Evolutionary conservation across 1,139 yeast genomes (phyloP).

Genomic region (Suhomyces coccinellae): DNA sequence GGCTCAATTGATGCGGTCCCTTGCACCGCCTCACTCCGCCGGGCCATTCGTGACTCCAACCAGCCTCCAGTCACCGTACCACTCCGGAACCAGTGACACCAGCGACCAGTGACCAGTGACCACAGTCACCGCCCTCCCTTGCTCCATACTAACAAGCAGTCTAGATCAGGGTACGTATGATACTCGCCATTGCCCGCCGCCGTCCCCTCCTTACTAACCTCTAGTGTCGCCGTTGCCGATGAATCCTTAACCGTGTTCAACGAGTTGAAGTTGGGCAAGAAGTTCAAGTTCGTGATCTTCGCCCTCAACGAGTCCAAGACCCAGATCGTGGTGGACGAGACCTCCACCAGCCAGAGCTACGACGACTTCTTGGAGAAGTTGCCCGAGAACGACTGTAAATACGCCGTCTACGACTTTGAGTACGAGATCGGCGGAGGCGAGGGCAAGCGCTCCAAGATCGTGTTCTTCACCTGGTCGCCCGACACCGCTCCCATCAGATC

Average conservation of each 20-base stretch:
- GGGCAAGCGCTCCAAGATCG: slow-evolving; percentile 94
- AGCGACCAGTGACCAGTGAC: too few relatives aligned
- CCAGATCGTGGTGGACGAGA: slow-evolving; percentile 84
- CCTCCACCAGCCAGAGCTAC: slow-evolving; percentile 72
- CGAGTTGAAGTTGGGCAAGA: slow-evolving; percentile 93
- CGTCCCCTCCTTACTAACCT: slow-evolving; percentile 24
- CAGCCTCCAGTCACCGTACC: not conserved
- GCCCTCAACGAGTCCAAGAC: slow-evolving; percentile 82
- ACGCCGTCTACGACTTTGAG: slow-evolving; percentile 95
- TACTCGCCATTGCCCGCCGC: too few relatives aligned
- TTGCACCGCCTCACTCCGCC: too few relatives aligned
- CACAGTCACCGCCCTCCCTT: too few relatives aligned
- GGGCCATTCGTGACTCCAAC: too few relatives aligned
- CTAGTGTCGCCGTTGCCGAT: slow-evolving; percentile 91
- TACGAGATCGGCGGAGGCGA: slow-evolving; percentile 87
- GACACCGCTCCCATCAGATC: slow-evolving; percentile 93
- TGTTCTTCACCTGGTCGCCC: slow-evolving; percentile 96
- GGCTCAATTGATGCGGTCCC: slow-evolving; percentile 1
- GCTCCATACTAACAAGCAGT: slow-evolving; percentile 33
- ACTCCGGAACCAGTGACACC: too few relatives aligned
- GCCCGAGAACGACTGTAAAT: slow-evolving; percentile 95
- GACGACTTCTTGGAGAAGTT: slow-evolving; percentile 82
- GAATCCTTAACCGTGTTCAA: slow-evolving; percentile 92
- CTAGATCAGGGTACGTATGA: slow-evolving; percentile 65
- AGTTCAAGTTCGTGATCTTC: slow-evolving; percentile 79